A percentile compares a stretch with the other conserved stretches of the same genome.
Conservation (phyloP, 2,329 filamentous ascomycete genomes). For the Fusarium mangiferae region DNA sequence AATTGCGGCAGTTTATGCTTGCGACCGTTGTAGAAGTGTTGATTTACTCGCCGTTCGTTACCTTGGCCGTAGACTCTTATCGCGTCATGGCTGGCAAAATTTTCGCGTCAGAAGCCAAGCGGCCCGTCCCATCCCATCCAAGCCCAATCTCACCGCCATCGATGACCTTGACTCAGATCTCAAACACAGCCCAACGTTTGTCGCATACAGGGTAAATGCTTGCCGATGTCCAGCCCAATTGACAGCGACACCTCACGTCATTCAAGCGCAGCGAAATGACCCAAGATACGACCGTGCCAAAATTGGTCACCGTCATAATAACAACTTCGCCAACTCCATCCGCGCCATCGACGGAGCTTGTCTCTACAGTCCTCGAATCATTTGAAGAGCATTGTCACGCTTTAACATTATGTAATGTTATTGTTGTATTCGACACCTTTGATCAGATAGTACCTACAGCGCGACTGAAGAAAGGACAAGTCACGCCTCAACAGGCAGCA, state of each 20-base stretch:
- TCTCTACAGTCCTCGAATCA: constrained; percentile 58
- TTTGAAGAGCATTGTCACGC: constrained; percentile 56
- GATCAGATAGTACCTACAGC: constrained; percentile 56
- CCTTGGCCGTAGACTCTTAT: not conserved
- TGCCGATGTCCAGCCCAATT: not conserved
- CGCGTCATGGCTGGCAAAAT: constrained; percentile 1
- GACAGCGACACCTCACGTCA: not conserved
- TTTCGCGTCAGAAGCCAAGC: constrained; percentile 10
- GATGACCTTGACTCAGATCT: not conserved
- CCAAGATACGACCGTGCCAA: not conserved
- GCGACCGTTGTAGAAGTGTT: not conserved
- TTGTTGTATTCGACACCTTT: constrained; percentile 64
- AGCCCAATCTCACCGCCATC: constrained; percentile 16
- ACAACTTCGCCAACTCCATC: constrained; percentile 67
- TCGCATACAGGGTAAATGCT: constrained; percentile 24
- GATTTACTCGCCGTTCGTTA: not conserved
- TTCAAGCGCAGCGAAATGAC: constrained; percentile 8
- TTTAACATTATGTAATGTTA: constrained; percentile 56
- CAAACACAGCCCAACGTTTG: not conserved
- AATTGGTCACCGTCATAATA: constrained; percentile 53
- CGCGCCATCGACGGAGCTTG: constrained; percentile 61
- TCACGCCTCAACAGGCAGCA: constrained; percentile 57
- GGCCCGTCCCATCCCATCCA: constrained; percentile 17
- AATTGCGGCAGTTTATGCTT: not conserved
- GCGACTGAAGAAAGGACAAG: constrained; percentile 64